Evolutionary conservation across 2,329 filamentous ascomycete species (phyloP).

Genomic region (Daldinia sp.): DNA sequence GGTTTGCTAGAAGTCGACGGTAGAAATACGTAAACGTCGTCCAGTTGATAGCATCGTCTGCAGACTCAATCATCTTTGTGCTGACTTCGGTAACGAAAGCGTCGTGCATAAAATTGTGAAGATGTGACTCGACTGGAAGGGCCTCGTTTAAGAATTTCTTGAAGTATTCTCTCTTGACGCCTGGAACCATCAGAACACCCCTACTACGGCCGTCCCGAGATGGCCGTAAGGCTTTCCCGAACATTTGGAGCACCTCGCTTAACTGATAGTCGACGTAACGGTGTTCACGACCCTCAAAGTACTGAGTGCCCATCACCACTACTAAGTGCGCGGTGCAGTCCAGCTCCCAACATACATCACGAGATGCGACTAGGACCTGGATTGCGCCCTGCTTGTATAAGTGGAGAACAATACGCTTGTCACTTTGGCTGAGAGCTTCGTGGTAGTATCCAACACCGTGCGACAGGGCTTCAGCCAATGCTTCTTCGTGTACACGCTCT

Average conservation of each 20-base stretch:
- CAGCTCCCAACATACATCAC: slow-evolving; percentile 97
- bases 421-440: slow-evolving; percentile 87
- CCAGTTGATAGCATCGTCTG: slow-evolving; percentile 98
- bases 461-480: slow-evolving; percentile 87
- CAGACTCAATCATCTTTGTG: slow-evolving; percentile 93
- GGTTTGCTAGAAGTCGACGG: slow-evolving; percentile 91
- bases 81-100: slow-evolving; percentile 98
- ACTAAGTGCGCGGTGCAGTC: slow-evolving; percentile 90
- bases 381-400: slow-evolving; percentile 91
- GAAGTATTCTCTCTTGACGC: slow-evolving; percentile 96
- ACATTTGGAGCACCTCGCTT: slow-evolving; percentile 96
- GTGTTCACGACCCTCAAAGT: slow-evolving; percentile 95
- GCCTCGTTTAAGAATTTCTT: slow-evolving; percentile 98
- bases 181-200: slow-evolving; percentile 95
- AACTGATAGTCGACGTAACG: slow-evolving; percentile 97
- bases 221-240: slow-evolving; percentile 88
- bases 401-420: slow-evolving; percentile 94
- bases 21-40: slow-evolving; percentile 99
- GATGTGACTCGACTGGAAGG: slow-evolving; percentile 92
- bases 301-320: slow-evolving; percentile 97
- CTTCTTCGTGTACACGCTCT: slow-evolving; percentile 84
- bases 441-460: slow-evolving; percentile 98
- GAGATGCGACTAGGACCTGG: slow-evolving; percentile 79
- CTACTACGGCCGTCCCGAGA: slow-evolving; percentile 83
- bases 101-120: slow-evolving; percentile 92